Evolutionary conservation across 306 rosid genomes (phyloP).

Genomic region (Casuarina glauca): DNA sequence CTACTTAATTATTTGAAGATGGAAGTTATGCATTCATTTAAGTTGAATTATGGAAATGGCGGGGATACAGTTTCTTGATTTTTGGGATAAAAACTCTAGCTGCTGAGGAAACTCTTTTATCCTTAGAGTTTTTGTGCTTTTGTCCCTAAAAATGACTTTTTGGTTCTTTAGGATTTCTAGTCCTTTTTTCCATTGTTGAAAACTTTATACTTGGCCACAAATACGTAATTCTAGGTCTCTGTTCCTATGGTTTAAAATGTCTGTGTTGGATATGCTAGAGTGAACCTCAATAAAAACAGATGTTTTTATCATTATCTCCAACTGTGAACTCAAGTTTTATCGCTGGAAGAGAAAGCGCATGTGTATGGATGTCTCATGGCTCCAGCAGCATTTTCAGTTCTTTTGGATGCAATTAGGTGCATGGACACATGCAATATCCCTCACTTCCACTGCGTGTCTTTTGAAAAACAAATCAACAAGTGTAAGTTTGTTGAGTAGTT

Average conservation of each 20-base stretch:
- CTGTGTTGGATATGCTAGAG: neutral
- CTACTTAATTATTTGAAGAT: neutral
- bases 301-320: neutral
- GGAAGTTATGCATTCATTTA: no score
- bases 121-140: neutral
- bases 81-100: neutral
- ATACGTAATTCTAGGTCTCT: neutral
- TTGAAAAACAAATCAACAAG: neutral
- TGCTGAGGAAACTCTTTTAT: constrained; percentile 1
- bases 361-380: neutral
- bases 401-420: neutral
- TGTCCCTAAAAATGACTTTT: neutral
- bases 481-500: neutral
- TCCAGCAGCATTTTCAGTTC: neutral
- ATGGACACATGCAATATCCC: neutral
- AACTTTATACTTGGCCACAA: no score
- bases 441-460: neutral
- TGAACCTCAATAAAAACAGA: neutral
- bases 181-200: neutral
- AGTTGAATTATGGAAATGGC: neutral
- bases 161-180: neutral
- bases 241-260: neutral
- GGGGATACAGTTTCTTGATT: neutral
- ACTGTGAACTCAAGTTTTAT: neutral
- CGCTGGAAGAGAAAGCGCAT: neutral